Base-by-base conservation (phyloP, 2,329 filamentous ascomycete species). In the Diaporthe destruens region DNA sequence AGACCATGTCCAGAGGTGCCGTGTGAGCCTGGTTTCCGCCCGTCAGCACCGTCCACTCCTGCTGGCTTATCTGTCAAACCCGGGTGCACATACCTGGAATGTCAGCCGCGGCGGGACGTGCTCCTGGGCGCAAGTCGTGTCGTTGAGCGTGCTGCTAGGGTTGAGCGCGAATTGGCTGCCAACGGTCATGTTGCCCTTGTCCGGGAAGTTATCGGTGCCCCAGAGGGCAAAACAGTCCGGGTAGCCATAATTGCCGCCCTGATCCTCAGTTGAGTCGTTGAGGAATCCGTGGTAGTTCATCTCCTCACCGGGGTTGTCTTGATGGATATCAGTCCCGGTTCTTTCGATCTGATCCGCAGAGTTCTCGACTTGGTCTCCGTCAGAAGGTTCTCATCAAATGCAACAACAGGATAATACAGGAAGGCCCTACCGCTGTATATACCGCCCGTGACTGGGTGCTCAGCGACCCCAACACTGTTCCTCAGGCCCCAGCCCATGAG, bases 1-100 rank as follows among this genome's bases (percentile, higher is more conserved):
- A 95, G 74, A 90, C 89, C 77, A 94, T 88, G 75, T 94, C 92
- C 0, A 94, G 83, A 0, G 93, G 93, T 0, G 93, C 92, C 78
- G 87, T 91, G 78, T 95, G 93, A 1, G 92, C 88, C 69, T 71
- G 54, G 6, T 7, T 36, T 2, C n/a, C 9, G 14, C 29, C 49
- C 8, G 59, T 67, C 23, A 71, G 59, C 32, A n/a, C 34, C 20
- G 18, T 20, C 20, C 23, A 20, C 8, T 44, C 20, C 12, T 44
- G 16, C 20, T 23, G 14, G 39, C 12, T 51, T 23, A 25, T 6
- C 8, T 25, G n/a, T 23, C n/a, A 14, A 51, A 11, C 14, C 4
- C 12, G 9, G 9, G 12, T 25, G 47, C 47, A 25, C 36, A 51
- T 61, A 74, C 75, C 56, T 83, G 82, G 76, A 88, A 88, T 6